Evolutionary conservation across 495 filamentous ascomycete genomes (phyloP).

Genomic region (Neurospora sublineolata): DNA sequence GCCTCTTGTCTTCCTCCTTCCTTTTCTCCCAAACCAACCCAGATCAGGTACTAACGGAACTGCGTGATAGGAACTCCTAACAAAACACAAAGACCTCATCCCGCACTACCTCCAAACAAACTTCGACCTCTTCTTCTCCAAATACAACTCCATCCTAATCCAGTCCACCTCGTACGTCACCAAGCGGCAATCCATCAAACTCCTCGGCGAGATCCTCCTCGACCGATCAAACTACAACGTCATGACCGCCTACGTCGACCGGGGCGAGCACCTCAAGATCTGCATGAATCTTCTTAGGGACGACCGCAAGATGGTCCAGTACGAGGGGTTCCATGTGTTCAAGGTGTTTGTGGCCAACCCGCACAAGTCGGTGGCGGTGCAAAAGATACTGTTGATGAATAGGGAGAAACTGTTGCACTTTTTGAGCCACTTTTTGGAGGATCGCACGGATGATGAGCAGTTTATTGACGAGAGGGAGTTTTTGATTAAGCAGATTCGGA

Average conservation of each 20-base stretch:
- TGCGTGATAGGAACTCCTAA: conserved; percentile 92
- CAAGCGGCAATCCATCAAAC: conserved; percentile 94
- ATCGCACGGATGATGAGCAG: conserved; percentile 94
- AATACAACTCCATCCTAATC: conserved; percentile 80
- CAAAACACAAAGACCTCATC: conserved; percentile 82
- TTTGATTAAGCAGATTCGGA: conserved; percentile 84
- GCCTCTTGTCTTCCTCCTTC: not conserved
- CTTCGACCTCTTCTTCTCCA: conserved; percentile 80
- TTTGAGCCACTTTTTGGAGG: conserved; percentile 81
- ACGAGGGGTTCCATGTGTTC: conserved; percentile 98
- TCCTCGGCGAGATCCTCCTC: conserved; percentile 87
- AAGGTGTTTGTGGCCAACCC: conserved; percentile 98
- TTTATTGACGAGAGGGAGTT: conserved; percentile 98
- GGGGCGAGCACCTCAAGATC: conserved; percentile 88
- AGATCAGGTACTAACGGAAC: too few species aligned
- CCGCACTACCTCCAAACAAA: conserved; percentile 76
- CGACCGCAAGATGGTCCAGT: conserved; percentile 97
- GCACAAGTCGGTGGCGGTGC: conserved; percentile 89
- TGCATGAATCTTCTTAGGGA: conserved; percentile 94
- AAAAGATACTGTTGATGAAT: conserved; percentile 92
- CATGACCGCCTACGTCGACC: conserved; percentile 95
- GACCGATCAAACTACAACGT: conserved; percentile 94
- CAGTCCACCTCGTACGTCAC: conserved; percentile 94
- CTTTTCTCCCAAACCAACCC: too few species aligned
- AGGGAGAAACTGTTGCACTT: conserved; percentile 81